Conservation (phyloP, 768 basidiomycete species). For the Lyophyllum semitale region DNA sequence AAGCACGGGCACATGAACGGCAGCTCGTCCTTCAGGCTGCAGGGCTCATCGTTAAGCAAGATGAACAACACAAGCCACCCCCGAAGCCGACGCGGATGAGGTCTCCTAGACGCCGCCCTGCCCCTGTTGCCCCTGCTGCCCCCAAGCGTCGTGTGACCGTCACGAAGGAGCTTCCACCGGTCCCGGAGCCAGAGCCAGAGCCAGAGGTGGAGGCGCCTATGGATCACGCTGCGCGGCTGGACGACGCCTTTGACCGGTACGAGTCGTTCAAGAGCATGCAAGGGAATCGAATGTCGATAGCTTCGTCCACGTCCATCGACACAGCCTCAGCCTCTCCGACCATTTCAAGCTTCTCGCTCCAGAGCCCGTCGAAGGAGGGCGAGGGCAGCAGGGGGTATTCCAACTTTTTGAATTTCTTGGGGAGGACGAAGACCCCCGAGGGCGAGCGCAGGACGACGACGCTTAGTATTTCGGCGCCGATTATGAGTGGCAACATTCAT, state of each 20-base stretch:
- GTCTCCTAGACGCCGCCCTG: conserved; percentile 37
- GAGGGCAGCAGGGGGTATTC: conserved; percentile 45
- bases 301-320: conserved; percentile 58
- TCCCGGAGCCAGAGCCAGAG: conserved; percentile 36
- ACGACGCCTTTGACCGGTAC: conserved; percentile 90
- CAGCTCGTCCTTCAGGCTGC: conserved; percentile 86
- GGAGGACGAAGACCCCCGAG: conserved; percentile 60
- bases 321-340: conserved; percentile 44
- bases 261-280: conserved; percentile 74
- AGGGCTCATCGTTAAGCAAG: conserved; percentile 75
- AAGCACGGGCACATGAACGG: conserved; percentile 72
- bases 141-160: conserved; percentile 35
- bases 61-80: conserved; percentile 46
- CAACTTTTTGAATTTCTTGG: conserved; percentile 62
- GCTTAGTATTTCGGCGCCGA: conserved; percentile 71
- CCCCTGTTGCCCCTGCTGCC: conserved; percentile 56
- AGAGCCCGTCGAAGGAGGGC: conserved; percentile 24
- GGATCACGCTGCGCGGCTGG: conserved; percentile 49
- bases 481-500: conserved; percentile 41
- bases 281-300: conserved; percentile 56
- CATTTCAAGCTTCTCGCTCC: conserved; percentile 26
- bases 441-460: conserved; percentile 42
- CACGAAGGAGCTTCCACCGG: conserved; percentile 56
- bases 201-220: conserved; percentile 23
- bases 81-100: conserved; percentile 37